A percentile compares a stretch with the other conserved stretches of the same genome.
Evolutionary conservation across 176 grass and related monocot species (phyloP).

Genomic region (Tillandsia fasciculata): DNA sequence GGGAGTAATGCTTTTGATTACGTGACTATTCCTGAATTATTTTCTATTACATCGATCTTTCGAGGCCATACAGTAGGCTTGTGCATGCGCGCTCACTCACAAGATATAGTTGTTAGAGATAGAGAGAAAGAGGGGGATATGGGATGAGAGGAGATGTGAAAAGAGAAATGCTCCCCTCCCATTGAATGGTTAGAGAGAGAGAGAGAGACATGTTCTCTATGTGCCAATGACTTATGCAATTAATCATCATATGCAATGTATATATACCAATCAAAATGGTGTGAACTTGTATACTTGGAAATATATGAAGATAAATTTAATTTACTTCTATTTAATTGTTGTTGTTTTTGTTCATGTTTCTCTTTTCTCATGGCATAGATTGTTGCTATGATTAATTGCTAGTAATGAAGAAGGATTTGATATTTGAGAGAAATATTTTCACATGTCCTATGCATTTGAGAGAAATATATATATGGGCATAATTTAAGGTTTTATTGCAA

Average conservation of each 20-base stretch:
- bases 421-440: too few relatives aligned
- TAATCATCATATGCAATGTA: background rate
- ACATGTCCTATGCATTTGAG: too few relatives aligned
- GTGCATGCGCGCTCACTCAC: background rate
- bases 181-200: conserved; percentile 13
- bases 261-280: too few relatives aligned
- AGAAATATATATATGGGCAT: too few relatives aligned
- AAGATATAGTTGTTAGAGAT: background rate
- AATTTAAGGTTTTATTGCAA: too few relatives aligned
- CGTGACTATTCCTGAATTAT: background rate
- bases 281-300: conserved; percentile 7
- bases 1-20: background rate
- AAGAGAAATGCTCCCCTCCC: conserved; percentile 30
- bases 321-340: background rate
- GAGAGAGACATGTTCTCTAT: background rate
- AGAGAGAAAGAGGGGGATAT: conserved; percentile 8
- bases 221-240: background rate
- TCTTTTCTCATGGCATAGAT: background rate
- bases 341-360: background rate
- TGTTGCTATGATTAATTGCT: too few relatives aligned
- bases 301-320: background rate
- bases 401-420: too few relatives aligned
- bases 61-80: background rate
- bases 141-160: conserved; percentile 40
- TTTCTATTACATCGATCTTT: background rate